These are phyloP conservation scores for Colletotrichum costaricense DNA, from an alignment of 2,329 filamentous ascomycete genomes.

Conservation along the genomic window DNA sequence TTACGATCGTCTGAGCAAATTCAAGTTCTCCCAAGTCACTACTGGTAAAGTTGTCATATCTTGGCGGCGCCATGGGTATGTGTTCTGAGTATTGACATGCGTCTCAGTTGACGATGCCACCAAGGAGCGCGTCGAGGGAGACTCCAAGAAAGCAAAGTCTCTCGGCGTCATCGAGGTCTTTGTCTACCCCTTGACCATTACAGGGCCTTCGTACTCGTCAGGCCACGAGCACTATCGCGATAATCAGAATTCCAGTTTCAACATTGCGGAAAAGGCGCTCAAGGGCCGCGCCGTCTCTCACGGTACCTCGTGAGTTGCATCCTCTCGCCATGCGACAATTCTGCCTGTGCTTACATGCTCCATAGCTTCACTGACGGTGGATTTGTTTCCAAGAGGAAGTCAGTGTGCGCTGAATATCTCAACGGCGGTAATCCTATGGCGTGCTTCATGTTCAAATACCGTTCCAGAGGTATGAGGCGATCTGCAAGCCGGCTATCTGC, in stretches of 20 bases:
- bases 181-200: constrained; percentile 26
- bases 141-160: constrained; percentile 21
- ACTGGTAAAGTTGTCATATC: constrained; percentile 26
- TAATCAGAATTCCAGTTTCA: background rate
- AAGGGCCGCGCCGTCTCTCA: constrained; percentile 38
- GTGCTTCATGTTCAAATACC: constrained; percentile 41
- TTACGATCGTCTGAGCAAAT: constrained; percentile 25
- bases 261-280: constrained; percentile 34
- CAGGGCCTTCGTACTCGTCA: background rate
- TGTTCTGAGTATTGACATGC: background rate
- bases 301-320: constrained; percentile 35
- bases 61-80: background rate
- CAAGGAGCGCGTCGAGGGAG: constrained; percentile 20
- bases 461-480: constrained; percentile 36
- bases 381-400: background rate
- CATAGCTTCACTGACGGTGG: constrained; percentile 27
- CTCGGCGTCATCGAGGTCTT: constrained; percentile 38
- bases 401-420: background rate
- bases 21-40: constrained; percentile 37
- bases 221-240: background rate
- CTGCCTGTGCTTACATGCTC: background rate
- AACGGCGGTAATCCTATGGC: constrained; percentile 21
- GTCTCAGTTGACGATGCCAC: constrained; percentile 30
- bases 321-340: background rate
- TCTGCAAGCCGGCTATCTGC: background rate